Base-by-base conservation (phyloP, 768 basidiomycete species). In the Serendipita vermifera region DNA sequence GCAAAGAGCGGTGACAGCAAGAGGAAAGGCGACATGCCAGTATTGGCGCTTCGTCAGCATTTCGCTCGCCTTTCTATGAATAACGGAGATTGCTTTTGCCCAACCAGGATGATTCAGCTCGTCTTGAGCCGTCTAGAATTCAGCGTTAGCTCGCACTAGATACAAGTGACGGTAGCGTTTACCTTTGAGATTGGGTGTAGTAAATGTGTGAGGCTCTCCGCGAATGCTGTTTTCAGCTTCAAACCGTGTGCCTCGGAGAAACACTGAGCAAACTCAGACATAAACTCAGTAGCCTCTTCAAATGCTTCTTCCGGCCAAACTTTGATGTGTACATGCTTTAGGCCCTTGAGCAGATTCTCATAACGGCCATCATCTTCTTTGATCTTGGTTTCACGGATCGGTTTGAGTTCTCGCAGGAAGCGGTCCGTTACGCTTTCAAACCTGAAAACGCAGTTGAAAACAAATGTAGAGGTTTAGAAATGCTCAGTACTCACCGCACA, bases 101-200 rank as follows among this genome's bases (percentile, higher is more conserved):
- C 92, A 97, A 61, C 86, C 77, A 0, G 92, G 92, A 67, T 93
- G 85, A 63, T 96, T 96, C 48, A 93, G 91, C 70, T 97, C 92
- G 4, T 89, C 92, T 70, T 92, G 90, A 0, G 89, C 93, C 35
- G 85, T 93, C 87, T 92, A 40, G 33, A 60, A 33, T 38, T 17
- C 36, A 38, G 36, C 17, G 17, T 13, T 13, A 13, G 36, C 36
- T 13, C 17, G 29, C 29, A 39, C 29, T 31, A 24, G 38, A 57
- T 24, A 20, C 60, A 33, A 38, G 5, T 15, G 32, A 4, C 5
- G 33, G 14, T 14, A 53, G 36, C 38, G 46, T 68, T 38, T 57
- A 85, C 89, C 77, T 94, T 91, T 59, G 83, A 85, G 43, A 94
- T 87, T 0, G 89, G 85, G 70, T 94, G 90, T 36, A 97, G 66